Conservation (phyloP, 345 rosid genomes). For the Camelina neglecta region DNA sequence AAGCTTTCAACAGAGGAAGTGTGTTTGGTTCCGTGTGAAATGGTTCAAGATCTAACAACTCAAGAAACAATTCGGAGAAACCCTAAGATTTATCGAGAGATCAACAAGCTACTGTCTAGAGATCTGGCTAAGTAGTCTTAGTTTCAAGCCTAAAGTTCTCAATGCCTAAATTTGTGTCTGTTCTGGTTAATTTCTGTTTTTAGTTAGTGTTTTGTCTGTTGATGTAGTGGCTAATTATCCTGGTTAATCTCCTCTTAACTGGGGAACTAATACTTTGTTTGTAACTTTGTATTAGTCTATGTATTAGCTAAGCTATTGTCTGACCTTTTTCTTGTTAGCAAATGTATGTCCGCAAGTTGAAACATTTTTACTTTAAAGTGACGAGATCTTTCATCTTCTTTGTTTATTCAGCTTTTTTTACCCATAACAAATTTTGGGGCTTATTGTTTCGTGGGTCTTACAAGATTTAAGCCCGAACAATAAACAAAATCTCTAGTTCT, state of each 20-base stretch:
- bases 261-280: constrained; percentile 38
- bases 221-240: constrained; percentile 40
- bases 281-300: constrained; percentile 36
- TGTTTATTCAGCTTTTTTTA: neutral
- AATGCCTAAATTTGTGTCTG: constrained; percentile 4
- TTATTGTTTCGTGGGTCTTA: constrained; percentile 27
- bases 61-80: constrained; percentile 40
- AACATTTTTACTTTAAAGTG: neutral
- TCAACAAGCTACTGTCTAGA: constrained; percentile 36
- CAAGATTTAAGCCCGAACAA: constrained; percentile 10
- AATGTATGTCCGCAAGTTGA: constrained; percentile 17
- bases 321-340: constrained; percentile 6
- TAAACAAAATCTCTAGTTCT: constrained; percentile 6
- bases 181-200: constrained; percentile 23
- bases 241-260: constrained; percentile 40
- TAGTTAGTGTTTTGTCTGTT: constrained; percentile 18
- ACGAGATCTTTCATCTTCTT: neutral
- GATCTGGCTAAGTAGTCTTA: constrained; percentile 29
- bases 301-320: constrained; percentile 24
- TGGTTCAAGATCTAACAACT: constrained; percentile 42
- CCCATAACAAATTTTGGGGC: constrained; percentile 14
- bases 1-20: constrained; percentile 51
- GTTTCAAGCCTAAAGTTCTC: constrained; percentile 5
- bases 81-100: constrained; percentile 31
- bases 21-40: constrained; percentile 55